These are phyloP conservation scores for Truncatella angustata DNA, from an alignment of 2,329 filamentous ascomycete species.

Conservation along the genomic window DNA sequence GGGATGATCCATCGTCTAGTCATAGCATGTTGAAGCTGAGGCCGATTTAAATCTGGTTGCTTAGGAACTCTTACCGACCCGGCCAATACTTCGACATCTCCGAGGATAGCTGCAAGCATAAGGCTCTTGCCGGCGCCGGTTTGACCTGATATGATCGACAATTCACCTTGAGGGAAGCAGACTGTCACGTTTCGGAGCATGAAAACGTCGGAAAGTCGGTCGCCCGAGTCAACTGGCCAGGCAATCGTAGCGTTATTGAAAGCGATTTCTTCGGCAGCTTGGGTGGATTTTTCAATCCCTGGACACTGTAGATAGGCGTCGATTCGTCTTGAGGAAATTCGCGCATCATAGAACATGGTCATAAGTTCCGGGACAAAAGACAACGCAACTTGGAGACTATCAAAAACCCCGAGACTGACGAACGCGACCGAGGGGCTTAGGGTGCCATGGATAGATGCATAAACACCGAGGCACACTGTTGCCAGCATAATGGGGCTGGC, in stretches of 20 bases:
- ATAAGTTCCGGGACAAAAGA: constrained; percentile 71
- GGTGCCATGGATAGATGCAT: constrained; percentile 60
- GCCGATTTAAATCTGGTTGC: constrained; percentile 48
- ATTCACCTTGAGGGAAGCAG: constrained; percentile 64
- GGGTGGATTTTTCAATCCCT: constrained; percentile 57
- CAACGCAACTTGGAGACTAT: constrained; percentile 68
- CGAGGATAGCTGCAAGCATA: constrained; percentile 70
- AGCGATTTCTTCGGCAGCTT: constrained; percentile 56
- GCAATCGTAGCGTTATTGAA: constrained; percentile 69
- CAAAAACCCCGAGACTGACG: constrained; percentile 73
- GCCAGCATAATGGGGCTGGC: constrained; percentile 72
- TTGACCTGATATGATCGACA: constrained; percentile 74
- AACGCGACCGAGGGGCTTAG: constrained; percentile 75
- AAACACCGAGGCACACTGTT: constrained; percentile 67
- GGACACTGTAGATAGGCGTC: constrained; percentile 67
- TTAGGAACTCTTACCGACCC: constrained; percentile 59
- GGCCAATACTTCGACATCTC: constrained; percentile 68
- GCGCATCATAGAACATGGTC: constrained; percentile 68
- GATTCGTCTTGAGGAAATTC: constrained; percentile 70
- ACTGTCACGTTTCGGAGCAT: constrained; percentile 63
- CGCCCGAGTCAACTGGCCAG: constrained; percentile 67
- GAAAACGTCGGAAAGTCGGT: constrained; percentile 59
- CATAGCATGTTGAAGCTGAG: constrained; percentile 63
- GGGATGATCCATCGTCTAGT: constrained; percentile 67
- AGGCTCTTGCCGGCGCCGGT: constrained; percentile 79